Conservation (phyloP, 805 yeast species). For the Cyberlindnera meyerae region DNA sequence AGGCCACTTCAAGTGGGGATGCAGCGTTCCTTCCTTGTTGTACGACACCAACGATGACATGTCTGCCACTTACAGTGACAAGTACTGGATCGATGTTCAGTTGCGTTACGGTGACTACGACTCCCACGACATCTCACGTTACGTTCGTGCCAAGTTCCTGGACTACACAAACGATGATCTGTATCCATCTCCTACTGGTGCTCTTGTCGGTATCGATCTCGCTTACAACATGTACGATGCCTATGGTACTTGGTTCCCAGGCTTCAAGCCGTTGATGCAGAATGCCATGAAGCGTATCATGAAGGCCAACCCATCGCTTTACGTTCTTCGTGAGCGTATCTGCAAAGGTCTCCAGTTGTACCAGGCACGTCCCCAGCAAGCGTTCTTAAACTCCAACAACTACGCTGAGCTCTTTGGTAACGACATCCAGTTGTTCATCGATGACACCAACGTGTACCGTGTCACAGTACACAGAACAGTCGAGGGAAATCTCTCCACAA, state of each 20-base stretch:
- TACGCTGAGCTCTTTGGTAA: conserved; percentile 85
- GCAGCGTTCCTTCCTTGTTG: conserved; percentile 74
- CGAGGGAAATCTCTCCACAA: conserved; percentile 89
- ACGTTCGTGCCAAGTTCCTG: conserved; percentile 85
- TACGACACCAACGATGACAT: conserved; percentile 64
- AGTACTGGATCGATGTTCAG: conserved; percentile 94
- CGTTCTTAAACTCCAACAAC: conserved; percentile 81
- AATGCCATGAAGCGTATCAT: conserved; percentile 89
- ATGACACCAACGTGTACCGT: conserved; percentile 91
- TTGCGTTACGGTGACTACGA: conserved; percentile 95
- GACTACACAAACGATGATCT: conserved; percentile 88
- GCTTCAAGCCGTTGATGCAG: conserved; percentile 82
- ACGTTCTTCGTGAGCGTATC: conserved; percentile 87
- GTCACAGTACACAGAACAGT: conserved; percentile 87
- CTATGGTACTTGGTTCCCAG: conserved; percentile 97
- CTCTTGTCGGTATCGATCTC: conserved; percentile 83
- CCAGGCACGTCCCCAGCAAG: conserved; percentile 90
- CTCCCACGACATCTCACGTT: conserved; percentile 92
- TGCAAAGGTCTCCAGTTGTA: conserved; percentile 91
- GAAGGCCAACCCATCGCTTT: conserved; percentile 92
- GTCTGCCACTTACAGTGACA: conserved; percentile 52
- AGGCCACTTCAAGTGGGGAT: conserved; percentile 77
- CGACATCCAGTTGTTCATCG: conserved; percentile 81
- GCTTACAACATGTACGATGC: conserved; percentile 96
- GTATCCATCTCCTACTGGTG: conserved; percentile 92